Percentiles rank a stretch among this genome's conserved stretches.
These are phyloP conservation scores for Leucaena leucocephala DNA, from an alignment of 306 rosid genomes.

Conservation along the genomic window DNA sequence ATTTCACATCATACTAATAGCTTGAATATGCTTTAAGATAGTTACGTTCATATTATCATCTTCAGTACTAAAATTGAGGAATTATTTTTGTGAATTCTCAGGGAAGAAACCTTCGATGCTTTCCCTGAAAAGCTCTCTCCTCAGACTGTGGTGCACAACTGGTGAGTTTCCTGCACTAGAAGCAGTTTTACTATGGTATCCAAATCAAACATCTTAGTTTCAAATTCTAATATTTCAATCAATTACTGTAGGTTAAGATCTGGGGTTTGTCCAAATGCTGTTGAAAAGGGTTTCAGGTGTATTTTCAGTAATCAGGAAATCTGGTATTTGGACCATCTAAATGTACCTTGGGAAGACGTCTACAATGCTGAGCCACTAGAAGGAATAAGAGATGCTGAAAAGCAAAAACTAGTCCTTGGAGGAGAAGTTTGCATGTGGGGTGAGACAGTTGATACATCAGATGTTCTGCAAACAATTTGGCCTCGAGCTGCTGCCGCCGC, in stretches of 20 bases:
- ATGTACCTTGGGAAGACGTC: conserved; percentile 77
- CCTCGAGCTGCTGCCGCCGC: conserved; percentile 99
- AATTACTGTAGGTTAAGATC: conserved; percentile 64
- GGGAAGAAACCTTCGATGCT: conserved; percentile 93
- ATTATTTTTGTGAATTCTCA: conserved; percentile 46
- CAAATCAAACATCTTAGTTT: conserved; percentile 24
- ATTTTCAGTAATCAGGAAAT: conserved; percentile 93
- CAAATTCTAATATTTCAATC: conserved; percentile 21
- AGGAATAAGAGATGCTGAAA: conserved; percentile 58
- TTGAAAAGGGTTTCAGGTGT: conserved; percentile 83
- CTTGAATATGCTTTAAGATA: conserved; percentile 7
- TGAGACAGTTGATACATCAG: conserved; percentile 79
- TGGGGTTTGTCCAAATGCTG: conserved; percentile 91
- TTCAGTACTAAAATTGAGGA: neutral
- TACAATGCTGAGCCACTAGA: conserved; percentile 85
- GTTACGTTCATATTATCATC: neutral
- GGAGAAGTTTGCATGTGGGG: conserved; percentile 99
- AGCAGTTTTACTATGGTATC: conserved; percentile 19
- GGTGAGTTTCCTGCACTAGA: conserved; percentile 57
- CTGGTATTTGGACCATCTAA: conserved; percentile 95
- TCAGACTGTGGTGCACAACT: conserved; percentile 87
- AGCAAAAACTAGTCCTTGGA: conserved; percentile 82
- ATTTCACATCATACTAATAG: conserved; percentile 9
- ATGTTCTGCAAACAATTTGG: conserved; percentile 93
- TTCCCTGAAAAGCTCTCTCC: conserved; percentile 82